Conservation (phyloP, 805 yeast species). For the Lachancea nothofagi region DNA sequence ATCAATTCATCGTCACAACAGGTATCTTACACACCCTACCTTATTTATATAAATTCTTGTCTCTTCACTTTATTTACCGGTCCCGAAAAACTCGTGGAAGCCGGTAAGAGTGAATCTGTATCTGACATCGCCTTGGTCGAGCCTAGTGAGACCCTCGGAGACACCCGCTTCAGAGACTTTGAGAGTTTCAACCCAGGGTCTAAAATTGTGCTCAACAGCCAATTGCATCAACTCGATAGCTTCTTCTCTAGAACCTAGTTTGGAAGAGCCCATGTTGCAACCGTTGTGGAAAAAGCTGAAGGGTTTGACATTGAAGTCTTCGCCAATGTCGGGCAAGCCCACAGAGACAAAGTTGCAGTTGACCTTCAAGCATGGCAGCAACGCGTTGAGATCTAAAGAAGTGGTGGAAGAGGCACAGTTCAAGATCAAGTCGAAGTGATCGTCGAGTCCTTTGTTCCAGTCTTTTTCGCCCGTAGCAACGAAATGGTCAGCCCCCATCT, state of each 20-base stretch:
- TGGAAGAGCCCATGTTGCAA: slow-evolving; percentile 51
- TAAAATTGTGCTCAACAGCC: slow-evolving; percentile 53
- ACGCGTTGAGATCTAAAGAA: slow-evolving; percentile 44
- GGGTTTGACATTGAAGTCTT: slow-evolving; percentile 40
- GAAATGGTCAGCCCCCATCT: slow-evolving; percentile 43
- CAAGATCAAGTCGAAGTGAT: slow-evolving; percentile 39
- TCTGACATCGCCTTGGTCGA: slow-evolving; percentile 50
- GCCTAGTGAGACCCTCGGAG: slow-evolving; percentile 49
- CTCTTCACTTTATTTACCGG: slow-evolving; percentile 2
- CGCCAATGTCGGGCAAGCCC: slow-evolving; percentile 55
- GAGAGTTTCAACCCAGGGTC: slow-evolving; percentile 59
- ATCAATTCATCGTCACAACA: neutral
- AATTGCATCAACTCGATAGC: slow-evolving; percentile 60
- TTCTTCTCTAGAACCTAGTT: slow-evolving; percentile 57
- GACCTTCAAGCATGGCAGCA: slow-evolving; percentile 48
- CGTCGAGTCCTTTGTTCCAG: slow-evolving; percentile 32
- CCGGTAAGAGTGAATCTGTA: slow-evolving; percentile 52
- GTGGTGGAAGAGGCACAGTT: slow-evolving; percentile 44
- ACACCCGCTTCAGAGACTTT: slow-evolving; percentile 50
- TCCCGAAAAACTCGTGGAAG: slow-evolving; percentile 10
- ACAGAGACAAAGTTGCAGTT: slow-evolving; percentile 57
- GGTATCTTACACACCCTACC: neutral
- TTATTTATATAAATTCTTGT: neutral
- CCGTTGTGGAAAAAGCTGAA: slow-evolving; percentile 45
- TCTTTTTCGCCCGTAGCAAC: slow-evolving; percentile 43